Evolutionary conservation across 2,329 filamentous ascomycete genomes (phyloP), one percentile per base, ranked within the genome.

Genomic region (Pezicula carpinea): DNA sequence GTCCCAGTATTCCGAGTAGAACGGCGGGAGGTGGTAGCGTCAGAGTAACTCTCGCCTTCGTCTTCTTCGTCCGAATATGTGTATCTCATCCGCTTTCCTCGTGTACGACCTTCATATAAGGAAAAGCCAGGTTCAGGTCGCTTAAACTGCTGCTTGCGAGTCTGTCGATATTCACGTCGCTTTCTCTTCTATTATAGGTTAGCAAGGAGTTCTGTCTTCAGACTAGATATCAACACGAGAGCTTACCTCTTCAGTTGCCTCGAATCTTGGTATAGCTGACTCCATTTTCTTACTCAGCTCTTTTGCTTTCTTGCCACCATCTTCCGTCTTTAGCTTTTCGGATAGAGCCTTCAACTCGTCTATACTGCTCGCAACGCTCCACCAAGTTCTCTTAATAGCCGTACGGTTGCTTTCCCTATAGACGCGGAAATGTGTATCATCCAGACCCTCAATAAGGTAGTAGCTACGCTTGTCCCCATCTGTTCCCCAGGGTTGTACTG

Each of bases 71-170:
- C 91, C 0, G 90, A 95, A 63, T 88, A 99, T 0, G 89, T 99
- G 63, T 99, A 99, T 67, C 91, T 95, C 70, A 95, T 87, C 51
- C 92, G 87, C 73, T 99, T 97, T 47, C 93, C 93, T 49, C 93
- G 83, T 5, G 95, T 99, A 44, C 93, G 88, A 42, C 93, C 93
- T 70, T 99, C 93, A 65, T 99, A 99, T 48, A 95, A 74, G 1
- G 91, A 96, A 64, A 92, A 95, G 4, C 90, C 90, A 8, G 87
- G 85, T 58, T 96, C 91, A 5, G 90, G 89, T 5, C 90, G 82
- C 55, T 86, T 79, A 69, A 97, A 97, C 49, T 87, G 85, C 51
- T 92, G 59, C 43, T 65, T 64, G 26, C 89, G 88, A 58, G 82
- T 77, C 63, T 89, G 80, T 14, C 93, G 85, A 61, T 99, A 97